phyloP scores from a whole-genome alignment of 139 green algal species.

The Micractinium conductrix region DNA sequence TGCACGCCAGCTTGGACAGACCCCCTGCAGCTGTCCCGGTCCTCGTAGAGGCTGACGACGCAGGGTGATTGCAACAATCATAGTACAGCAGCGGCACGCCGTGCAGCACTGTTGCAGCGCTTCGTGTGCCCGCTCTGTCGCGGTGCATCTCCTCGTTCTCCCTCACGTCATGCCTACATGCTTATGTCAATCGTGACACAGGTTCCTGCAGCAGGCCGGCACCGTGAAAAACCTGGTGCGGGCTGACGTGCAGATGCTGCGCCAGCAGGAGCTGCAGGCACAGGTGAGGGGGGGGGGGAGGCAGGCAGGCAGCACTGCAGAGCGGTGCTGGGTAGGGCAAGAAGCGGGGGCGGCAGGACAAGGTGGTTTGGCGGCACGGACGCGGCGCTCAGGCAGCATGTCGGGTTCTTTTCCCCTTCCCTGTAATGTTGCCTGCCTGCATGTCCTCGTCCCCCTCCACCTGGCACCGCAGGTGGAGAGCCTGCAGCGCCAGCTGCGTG shows the following conservation, averaged over 20 bases:
- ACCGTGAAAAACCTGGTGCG: conserved; percentile 29
- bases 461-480: conserved; percentile 20
- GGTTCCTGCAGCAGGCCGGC: conserved; percentile 23
- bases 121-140: too few species aligned
- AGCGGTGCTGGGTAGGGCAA: not conserved
- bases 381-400: not conserved
- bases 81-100: too few species aligned
- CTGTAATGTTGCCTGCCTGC: too few species aligned
- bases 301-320: not conserved
- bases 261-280: conserved; percentile 26
- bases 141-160: too few species aligned
- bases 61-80: too few species aligned
- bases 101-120: too few species aligned
- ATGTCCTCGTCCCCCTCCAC: too few species aligned
- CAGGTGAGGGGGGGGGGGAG: not conserved
- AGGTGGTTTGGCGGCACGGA: not conserved
- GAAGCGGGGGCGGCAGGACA: not conserved
- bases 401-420: not conserved
- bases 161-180: too few species aligned
- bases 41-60: too few species aligned
- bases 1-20: too few species aligned
- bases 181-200: too few species aligned
- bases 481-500: not conserved
- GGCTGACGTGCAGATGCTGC: conserved; percentile 23
- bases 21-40: too few species aligned